Evolutionary conservation across 805 yeast species (phyloP), one percentile per base, ranked within the genome.

Genomic region (Candida chauliodis): DNA sequence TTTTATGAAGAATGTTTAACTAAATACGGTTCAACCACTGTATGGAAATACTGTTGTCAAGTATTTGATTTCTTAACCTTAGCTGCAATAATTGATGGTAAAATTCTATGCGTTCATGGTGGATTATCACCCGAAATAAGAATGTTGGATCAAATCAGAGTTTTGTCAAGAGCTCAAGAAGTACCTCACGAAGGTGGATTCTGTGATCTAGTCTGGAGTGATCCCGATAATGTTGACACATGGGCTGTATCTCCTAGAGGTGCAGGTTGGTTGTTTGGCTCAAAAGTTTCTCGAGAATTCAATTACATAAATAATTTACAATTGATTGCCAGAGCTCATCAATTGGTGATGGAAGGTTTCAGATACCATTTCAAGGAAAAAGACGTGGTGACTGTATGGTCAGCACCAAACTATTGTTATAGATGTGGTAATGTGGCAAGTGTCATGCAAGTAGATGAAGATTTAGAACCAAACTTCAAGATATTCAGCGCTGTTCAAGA

Each of bases 161-260:
- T 91, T 14, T 70, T 91, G 41, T 84, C 93, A 37, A 75, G 99
- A 55, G 98, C 98, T 3, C 98, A 91, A 63, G 98, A 91, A 63
- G 96, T 91, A 34, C 99, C 99, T 2, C 98, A 93, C 59, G 99
- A 91, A 66, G 99, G 99, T 50, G 98, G 97, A 2, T 91, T 91
- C 61, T 93, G 97, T 57, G 99, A 91, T 61, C 75, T 91, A 52
- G 90, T 91, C 27, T 91, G 99, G 99, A 83, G 95, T 15, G 99
- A 91, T 56, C 99, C 99, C 1, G 98, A 91, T 59, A 90, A 90
- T 53, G 96, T 90, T 30, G 96, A 88, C 51, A 87, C 96, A 9
- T 91, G 99, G 99, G 96, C 95, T 16, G 96, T 93, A 15, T 83
- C 95, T 19, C 96, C 97, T 22, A 76, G 99, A 56, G 99, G 99